Evolutionary conservation across 305 asterid species (phyloP), one percentile per base, ranked within the genome.

Genomic region (Euphrasia arctica): DNA sequence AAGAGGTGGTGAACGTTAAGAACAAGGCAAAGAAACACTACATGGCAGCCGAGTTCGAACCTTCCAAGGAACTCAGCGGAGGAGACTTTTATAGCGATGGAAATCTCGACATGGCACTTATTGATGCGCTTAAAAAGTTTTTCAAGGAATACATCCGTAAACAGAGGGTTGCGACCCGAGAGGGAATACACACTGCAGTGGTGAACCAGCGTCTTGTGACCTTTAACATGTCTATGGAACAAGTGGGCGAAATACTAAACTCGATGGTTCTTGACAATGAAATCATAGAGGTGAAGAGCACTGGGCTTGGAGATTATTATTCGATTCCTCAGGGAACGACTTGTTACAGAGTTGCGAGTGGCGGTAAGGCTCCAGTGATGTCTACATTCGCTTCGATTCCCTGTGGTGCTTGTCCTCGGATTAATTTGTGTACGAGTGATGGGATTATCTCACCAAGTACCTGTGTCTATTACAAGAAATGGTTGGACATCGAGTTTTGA

Each of bases 321-420:
- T 18, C 22, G 22, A 18, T 18, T 18, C 22, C 22, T 18, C 22
- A 18, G 22, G 22, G 22, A 18, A 18, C 22, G 22, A 18, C 22
- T 18, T 18, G 22, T 18, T 18, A 18, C 22, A 18, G 22, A 18
- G 31, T 59, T 12, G 79, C 79, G 5, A 71, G 76, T 28, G 31
- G 54, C 36, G 71, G 52, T 2, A 70, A 67, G 68, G 58, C 79
- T 61, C 73, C 70, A 0, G 76, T 15, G 56, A 25, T 56, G 2
- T 77, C 77, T 18, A 74, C 71, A 42, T 78, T 78, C 78, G 88
- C 88, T 76, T 69, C 85, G 4, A 80, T 80, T 54, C 94, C 96
- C 8, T 85, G 96, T 63, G 93, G 87, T 58, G 81, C 75, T 72
- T 87, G 95, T 71, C 84, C 89, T 10, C 60, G 88, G 73, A 75